phyloP scores from a whole-genome alignment of 148 eudicot species.

The Fagopyrum homotropicum region DNA sequence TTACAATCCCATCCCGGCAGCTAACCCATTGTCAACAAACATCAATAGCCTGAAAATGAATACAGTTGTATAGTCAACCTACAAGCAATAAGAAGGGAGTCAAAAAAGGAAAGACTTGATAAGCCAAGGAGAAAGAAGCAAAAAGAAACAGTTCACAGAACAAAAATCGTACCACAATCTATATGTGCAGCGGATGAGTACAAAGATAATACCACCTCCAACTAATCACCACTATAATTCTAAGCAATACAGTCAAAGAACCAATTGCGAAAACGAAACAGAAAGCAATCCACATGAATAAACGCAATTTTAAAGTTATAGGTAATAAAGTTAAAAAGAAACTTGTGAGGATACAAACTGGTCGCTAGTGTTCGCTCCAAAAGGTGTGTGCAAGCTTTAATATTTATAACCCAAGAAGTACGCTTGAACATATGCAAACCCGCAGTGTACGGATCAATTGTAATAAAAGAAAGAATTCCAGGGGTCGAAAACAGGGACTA shows the following conservation, averaged over 20 bases:
- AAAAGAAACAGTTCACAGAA: background rate
- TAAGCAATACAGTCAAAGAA: constrained; percentile 40
- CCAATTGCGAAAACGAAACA: background rate
- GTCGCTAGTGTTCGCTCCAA: constrained; percentile 35
- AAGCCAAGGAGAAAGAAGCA: background rate
- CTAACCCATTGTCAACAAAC: constrained; percentile 90
- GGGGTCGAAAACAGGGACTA: no score
- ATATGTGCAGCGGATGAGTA: constrained; percentile 73
- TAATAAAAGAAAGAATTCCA: no score
- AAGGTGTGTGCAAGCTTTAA: no score
- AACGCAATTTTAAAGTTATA: background rate
- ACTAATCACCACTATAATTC: constrained; percentile 75
- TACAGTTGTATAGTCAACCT: constrained; percentile 89
- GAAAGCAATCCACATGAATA: constrained; percentile 9
- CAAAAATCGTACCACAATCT: constrained; percentile 74
- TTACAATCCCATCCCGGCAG: constrained; percentile 99
- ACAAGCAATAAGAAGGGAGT: constrained; percentile 6
- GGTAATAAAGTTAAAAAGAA: background rate
- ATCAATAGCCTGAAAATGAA: constrained; percentile 86
- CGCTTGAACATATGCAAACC: no score
- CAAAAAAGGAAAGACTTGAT: background rate
- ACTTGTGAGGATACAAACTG: constrained; percentile 75
- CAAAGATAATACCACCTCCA: constrained; percentile 78
- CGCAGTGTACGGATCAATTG: no score
- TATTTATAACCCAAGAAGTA: no score